Evolutionary conservation across 306 rosid genomes (phyloP), one percentile per base, ranked within the genome.

Genomic region (Cicer cuneatum): DNA sequence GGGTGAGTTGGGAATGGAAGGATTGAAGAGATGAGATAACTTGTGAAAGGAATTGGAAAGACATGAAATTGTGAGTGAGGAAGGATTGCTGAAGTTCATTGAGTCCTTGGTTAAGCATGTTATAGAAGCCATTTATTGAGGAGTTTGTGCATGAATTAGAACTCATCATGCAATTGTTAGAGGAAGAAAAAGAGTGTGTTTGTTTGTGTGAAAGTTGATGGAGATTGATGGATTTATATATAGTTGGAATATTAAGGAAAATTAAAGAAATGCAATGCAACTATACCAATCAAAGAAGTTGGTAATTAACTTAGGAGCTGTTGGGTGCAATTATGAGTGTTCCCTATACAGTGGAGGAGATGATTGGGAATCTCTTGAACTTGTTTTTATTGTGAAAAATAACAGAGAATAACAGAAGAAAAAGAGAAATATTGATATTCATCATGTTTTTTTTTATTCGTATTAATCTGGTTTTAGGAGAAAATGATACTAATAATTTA

Each of bases 241-340:
- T 79, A 72, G 80, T 81, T 82, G 82, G 54, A 79, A 82, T 58
- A 45, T 62, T 70, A 6, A 71, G 75, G 41, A 56, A 61, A 61
- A 5, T 7, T 8, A 56, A 42, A 65, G 58, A 12, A 45, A 2
- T 45, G 52, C 7, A 19, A 68, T 61, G 18, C 5, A 52, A 24
- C 29, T 52, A 52, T 18, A 71, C 64, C 57, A 56, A 78, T 69
- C 4, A 78, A 40, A 54, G 68, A 62, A 62, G 47, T 62, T 37
- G 24, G 69, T 39, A 37, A 9, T 2, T 60, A 48, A 75, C 77
- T 75, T 83, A 49, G 83, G 74, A 81, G 86, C 86, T 86, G 90
- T 82, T 90, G 96, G 96, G 93, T 85, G 90, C 87, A 89, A 91
- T 91, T 73, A 91, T 91, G 89, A 73, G 76, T 87, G 89, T 91